A percentile compares a stretch with the other conserved stretches of the same genome.
Conservation (phyloP, 1,284 basidiomycete species). For the Cerioporus squamosus region DNA sequence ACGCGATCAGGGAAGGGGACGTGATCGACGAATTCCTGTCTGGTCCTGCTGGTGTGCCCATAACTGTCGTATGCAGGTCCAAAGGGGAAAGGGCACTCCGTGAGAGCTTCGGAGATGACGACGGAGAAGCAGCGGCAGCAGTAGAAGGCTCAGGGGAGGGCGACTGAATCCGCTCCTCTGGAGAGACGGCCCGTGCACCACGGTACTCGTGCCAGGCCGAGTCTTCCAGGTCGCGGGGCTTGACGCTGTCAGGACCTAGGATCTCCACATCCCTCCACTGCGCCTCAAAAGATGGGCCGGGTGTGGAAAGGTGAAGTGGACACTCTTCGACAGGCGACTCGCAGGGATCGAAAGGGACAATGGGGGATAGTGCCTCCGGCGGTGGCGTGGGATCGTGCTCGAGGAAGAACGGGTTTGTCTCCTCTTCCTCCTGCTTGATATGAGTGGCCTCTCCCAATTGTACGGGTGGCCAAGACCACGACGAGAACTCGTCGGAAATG, state of each 20-base stretch:
- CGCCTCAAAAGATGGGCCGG: slow-evolving; percentile 31
- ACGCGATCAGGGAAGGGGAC: slow-evolving; percentile 26
- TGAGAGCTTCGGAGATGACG: slow-evolving; percentile 20
- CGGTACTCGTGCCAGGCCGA: slow-evolving; percentile 39
- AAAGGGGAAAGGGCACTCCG: slow-evolving; percentile 20
- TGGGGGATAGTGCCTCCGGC: slow-evolving; percentile 20
- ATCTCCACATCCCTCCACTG: slow-evolving; percentile 53
- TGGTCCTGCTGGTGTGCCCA: not conserved
- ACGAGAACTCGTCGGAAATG: slow-evolving; percentile 39
- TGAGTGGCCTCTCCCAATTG: slow-evolving; percentile 34
- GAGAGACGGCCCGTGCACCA: slow-evolving; percentile 15
- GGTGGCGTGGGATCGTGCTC: slow-evolving; percentile 24
- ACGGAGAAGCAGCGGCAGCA: slow-evolving; percentile 15
- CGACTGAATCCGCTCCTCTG: slow-evolving; percentile 19
- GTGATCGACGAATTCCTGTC: slow-evolving; percentile 23
- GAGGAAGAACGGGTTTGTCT: slow-evolving; percentile 22
- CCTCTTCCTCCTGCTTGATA: slow-evolving; percentile 41
- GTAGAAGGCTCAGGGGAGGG: slow-evolving; percentile 19
- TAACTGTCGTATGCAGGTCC: slow-evolving; percentile 17
- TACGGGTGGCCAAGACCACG: slow-evolving; percentile 46
- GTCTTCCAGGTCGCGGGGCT: slow-evolving; percentile 48
- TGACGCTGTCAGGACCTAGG: slow-evolving; percentile 52
- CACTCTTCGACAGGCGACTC: slow-evolving; percentile 26
- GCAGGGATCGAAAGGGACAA: slow-evolving; percentile 19
- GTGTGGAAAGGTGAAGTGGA: slow-evolving; percentile 1